phyloP scores from a whole-genome alignment of 257 asterid genomes.

The Lithospermum erythrorhizon region DNA sequence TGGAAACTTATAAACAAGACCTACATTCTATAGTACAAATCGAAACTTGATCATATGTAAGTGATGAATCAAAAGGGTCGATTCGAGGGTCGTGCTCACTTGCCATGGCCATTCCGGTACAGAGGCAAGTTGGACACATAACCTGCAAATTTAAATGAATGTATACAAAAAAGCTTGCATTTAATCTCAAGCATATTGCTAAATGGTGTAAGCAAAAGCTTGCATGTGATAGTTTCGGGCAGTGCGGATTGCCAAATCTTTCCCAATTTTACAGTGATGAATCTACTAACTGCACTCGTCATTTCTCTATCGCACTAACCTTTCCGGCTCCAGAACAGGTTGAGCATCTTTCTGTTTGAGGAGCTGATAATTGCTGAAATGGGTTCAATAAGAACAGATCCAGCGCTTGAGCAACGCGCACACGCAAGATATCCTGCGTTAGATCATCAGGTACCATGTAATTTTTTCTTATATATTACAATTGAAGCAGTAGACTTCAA shows the following conservation, averaged over 20 bases:
- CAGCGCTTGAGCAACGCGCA: constrained; percentile 86
- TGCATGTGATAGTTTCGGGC: no score
- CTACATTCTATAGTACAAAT: no score
- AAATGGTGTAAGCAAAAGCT: no score
- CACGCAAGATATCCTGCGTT: constrained; percentile 86
- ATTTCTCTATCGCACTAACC: constrained; percentile 26
- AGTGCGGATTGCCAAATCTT: no score
- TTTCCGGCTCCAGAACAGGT: constrained; percentile 92
- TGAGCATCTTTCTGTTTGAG: constrained; percentile 75
- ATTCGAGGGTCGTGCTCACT: constrained; percentile 90
- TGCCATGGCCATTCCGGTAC: constrained; percentile 98
- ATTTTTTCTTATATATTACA: neutral
- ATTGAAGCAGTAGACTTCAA: neutral
- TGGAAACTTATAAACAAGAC: no score
- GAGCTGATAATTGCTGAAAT: constrained; percentile 46
- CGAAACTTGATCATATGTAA: neutral
- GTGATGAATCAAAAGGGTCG: constrained; percentile 64
- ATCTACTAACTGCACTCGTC: no score
- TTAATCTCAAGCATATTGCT: no score
- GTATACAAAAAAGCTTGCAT: neutral
- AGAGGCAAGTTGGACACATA: constrained; percentile 95
- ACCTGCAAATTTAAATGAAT: constrained; percentile 38
- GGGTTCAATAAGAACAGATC: constrained; percentile 71
- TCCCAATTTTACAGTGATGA: no score
- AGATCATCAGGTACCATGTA: neutral